Conservation (phyloP, 208 protist species). For the Leishmania martiniquensis region DNA sequence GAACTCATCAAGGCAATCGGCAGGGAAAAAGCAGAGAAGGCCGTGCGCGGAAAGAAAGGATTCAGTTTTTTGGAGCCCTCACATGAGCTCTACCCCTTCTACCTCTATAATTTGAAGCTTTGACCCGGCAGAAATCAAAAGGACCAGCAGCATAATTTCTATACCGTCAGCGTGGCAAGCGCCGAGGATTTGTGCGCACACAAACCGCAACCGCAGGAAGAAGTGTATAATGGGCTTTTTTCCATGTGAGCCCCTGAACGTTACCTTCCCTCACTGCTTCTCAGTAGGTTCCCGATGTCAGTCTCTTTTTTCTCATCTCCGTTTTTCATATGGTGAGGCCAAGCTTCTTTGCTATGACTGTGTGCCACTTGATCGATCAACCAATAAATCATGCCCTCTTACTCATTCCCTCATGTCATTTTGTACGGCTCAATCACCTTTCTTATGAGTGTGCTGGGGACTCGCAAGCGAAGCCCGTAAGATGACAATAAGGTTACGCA, state of each 20-base stretch:
- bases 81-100: constrained; percentile 76
- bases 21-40: constrained; percentile 67
- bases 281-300: not conserved
- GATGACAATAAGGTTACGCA: not conserved
- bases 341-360: not conserved
- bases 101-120: constrained; percentile 54
- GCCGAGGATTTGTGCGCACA: not conserved
- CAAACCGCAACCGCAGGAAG: not conserved
- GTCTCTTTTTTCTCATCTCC: not conserved
- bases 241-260: not conserved
- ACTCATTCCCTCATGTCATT: not conserved
- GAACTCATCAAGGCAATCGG: constrained; percentile 61
- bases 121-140: constrained; percentile 6
- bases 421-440: not conserved
- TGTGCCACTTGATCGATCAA: not conserved
- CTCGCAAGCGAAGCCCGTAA: no score
- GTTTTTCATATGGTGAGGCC: not conserved
- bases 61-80: constrained; percentile 80
- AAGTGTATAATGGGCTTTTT: not conserved
- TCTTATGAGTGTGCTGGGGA: not conserved
- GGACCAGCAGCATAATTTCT: constrained; percentile 7
- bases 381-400: not conserved
- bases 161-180: not conserved
- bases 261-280: not conserved
- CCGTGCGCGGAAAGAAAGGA: constrained; percentile 69